Percentiles rank a stretch among this genome's conserved stretches.
phyloP scores from a whole-genome alignment of 2,329 filamentous ascomycete genomes.

The Pyrenophora graminea region DNA sequence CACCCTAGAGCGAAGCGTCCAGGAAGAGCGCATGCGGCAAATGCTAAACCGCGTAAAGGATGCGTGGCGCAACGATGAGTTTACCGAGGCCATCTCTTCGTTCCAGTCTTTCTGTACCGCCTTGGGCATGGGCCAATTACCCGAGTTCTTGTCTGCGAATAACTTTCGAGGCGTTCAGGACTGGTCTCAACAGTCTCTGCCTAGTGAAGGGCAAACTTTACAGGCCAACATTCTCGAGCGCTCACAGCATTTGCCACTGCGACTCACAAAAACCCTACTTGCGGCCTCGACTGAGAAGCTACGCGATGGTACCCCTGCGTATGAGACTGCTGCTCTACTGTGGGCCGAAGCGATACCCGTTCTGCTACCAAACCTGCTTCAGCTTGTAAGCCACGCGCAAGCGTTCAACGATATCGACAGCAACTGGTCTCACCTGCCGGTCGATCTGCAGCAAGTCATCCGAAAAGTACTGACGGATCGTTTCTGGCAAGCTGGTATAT shows the following conservation, averaged over 20 bases:
- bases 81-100: conserved; percentile 71
- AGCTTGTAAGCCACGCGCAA: conserved; percentile 86
- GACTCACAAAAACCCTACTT: conserved; percentile 89
- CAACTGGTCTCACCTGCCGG: conserved; percentile 78
- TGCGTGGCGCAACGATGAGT: conserved; percentile 74
- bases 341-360: conserved; percentile 83
- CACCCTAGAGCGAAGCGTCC: conserved; percentile 70
- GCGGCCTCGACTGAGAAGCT: conserved; percentile 90
- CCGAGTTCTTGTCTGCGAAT: conserved; percentile 74
- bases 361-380: conserved; percentile 83
- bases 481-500: conserved; percentile 98
- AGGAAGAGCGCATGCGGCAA: conserved; percentile 70
- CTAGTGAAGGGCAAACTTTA: conserved; percentile 76
- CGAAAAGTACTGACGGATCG: conserved; percentile 85
- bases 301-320: conserved; percentile 71
- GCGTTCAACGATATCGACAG: conserved; percentile 78
- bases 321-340: conserved; percentile 75
- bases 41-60: conserved; percentile 83
- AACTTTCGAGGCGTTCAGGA: conserved; percentile 77
- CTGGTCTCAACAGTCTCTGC: conserved; percentile 78
- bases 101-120: conserved; percentile 80
- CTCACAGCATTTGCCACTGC: conserved; percentile 75
- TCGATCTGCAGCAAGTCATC: conserved; percentile 77
- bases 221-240: conserved; percentile 79
- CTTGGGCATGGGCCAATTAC: conserved; percentile 78